Evolutionary conservation across 148 eudicot genomes (phyloP), one percentile per base, ranked within the genome.

Genomic region (Persicaria tinctoria): DNA sequence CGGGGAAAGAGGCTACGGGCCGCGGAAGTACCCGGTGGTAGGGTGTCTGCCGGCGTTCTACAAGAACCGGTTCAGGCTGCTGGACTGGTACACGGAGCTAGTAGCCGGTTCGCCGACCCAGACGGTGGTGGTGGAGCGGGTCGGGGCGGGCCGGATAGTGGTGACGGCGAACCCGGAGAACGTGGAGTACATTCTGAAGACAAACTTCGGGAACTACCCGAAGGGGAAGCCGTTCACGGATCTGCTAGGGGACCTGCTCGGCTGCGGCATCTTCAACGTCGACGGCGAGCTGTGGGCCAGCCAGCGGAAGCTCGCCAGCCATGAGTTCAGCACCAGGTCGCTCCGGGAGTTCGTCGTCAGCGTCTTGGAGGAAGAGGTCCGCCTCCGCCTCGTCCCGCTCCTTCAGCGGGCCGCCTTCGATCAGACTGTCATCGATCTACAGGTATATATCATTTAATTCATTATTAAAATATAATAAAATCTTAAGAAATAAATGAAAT

Each of bases 301-400:
- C 6, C 97, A 93, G 66, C 79, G 98, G 48, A 93, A 93, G 82
- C 2, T 93, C 2, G 94, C 89, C 1, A 89, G 97, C 59, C 92
- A 93, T 74, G 97, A 87, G 78, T 93, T 93, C 76, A 88, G 85
- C 0, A 80, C 89, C 0, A 89, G 79, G 74, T 86, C 89, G 0
- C 68, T 93, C 18, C 79, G 83, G 48, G 97, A 91, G 13, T 89
- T 89, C 75, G 81, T 89, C 6, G 89, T 88, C 0, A 80, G 77
- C 2, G 70, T 76, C 27, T 81, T 93, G 10, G 83, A 88, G 41
- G 91, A 88, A 3, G 92, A 87, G 57, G 89, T 93, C 2, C 70
- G 81, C 3, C 73, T 73, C 3, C 76, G 89, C 3, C 83, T 93
- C 11, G 17, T 93, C 7, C 97, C 94, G n/a, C 53, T 87, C 77